Base-by-base conservation (phyloP, 352 stramenopile genomes). In the Nothophytophthora sp. region DNA sequence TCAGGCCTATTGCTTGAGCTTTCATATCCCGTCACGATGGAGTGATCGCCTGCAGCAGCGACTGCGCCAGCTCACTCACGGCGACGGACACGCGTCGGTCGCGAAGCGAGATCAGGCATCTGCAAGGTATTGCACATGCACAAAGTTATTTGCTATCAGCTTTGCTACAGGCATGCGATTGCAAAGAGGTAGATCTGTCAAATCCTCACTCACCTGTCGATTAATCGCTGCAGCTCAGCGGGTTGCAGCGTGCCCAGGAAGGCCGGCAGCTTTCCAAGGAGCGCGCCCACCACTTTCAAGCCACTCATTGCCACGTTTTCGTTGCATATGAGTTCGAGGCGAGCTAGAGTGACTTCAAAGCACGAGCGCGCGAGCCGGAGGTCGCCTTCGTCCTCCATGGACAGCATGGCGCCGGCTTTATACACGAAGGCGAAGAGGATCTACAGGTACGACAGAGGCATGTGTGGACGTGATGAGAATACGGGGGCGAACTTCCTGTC, bases 341-440 rank as follows among this genome's bases (percentile, higher is more conserved):
- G 36, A 57, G 50, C n/a, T 29, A 37, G n/a, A 6, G 58, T 63
- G 18, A 48, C 32, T 9, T 62, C 50, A 16, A 65, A 75, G 45
- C 64, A 70, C 9, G 42, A 52, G 15, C 29, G 39, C 51, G 62
- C 51, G 44, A 69, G 33, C 44, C 61, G 36, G 6, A 70, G 18
- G 34, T 64, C 51, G 7, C 15, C 16, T 6, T 50, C 56, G 35
- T 61, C 18, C 40, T 64, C 49, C 40, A 55, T 44, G 8, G 55
- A 65, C 18, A 78, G 28, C 5, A 58, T 27, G 6, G 60, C 30
- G 25, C 60, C 61, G 16, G 47, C 40, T 41, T 76, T 79, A 53
- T 76, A 74, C 29, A 86, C 47, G 25, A 71, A 82, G 12, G 64
- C 67, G 46, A 86, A 82, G 1, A 74, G 50, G 19, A 84, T 56